A percentile compares a stretch with the other conserved stretches of the same genome.
Evolutionary conservation across 108 stramenopile genomes (phyloP).

Genomic region (Craspedostauros australis): DNA sequence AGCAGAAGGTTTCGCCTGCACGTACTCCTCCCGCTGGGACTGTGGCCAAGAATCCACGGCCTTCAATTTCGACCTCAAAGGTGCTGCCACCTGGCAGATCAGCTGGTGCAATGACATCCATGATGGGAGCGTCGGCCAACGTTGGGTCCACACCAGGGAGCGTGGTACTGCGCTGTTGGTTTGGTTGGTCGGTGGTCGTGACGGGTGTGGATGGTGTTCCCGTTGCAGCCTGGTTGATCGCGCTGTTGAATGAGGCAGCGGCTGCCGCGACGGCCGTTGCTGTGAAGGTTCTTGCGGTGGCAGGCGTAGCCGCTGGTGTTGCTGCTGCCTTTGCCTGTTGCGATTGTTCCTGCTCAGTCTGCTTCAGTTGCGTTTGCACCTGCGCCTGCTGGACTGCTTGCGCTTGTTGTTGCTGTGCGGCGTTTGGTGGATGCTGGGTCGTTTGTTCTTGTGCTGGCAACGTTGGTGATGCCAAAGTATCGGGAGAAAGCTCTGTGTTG

Average conservation of each 20-base stretch:
- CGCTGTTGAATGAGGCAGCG: neutral
- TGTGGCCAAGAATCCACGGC: constrained; percentile 47
- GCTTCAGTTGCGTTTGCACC: too few relatives aligned
- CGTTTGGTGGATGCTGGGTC: too few relatives aligned
- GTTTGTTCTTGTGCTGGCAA: too few relatives aligned
- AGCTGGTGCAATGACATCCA: constrained; percentile 73
- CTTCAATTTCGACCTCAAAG: constrained; percentile 74
- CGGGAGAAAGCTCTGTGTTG: too few relatives aligned
- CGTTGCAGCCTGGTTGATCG: neutral
- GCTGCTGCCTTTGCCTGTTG: too few relatives aligned
- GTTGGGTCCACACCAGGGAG: constrained; percentile 2
- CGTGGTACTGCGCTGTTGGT: neutral
- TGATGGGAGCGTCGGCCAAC: constrained; percentile 24
- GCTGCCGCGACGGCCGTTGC: neutral
- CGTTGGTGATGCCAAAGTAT: too few relatives aligned
- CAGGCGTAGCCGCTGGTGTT: too few relatives aligned
- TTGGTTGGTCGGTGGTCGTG: neutral
- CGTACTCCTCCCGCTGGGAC: constrained; percentile 74
- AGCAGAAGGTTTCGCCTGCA: constrained; percentile 63
- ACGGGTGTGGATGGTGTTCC: neutral
- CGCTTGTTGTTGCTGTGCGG: too few relatives aligned
- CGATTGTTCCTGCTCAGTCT: too few relatives aligned
- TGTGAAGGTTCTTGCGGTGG: too few relatives aligned
- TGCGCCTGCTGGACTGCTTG: too few relatives aligned
- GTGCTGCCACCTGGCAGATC: constrained; percentile 75